Percentiles rank a stretch among this genome's conserved stretches.
Evolutionary conservation across 208 protist species (phyloP).

Genomic region (Trypanosoma grayi): DNA sequence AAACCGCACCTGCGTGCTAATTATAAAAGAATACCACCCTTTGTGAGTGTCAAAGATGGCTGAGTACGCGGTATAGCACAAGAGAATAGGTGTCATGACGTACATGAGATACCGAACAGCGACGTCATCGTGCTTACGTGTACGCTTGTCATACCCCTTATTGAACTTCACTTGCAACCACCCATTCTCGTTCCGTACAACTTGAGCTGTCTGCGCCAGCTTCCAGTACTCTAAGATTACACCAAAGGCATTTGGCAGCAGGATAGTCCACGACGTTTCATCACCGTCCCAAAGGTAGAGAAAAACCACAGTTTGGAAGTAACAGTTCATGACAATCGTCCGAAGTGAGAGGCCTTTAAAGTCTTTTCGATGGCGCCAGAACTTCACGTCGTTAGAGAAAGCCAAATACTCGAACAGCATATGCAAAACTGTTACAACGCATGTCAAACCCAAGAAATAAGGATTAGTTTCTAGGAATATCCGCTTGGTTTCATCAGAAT

Average conservation of each 20-base stretch:
- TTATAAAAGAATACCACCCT: conserved; percentile 92
- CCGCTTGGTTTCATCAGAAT: conserved; percentile 80
- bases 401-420: conserved; percentile 98
- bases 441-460: conserved; percentile 92
- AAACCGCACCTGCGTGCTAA: conserved; percentile 85
- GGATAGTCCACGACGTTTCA: conserved; percentile 93
- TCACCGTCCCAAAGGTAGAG: conserved; percentile 97
- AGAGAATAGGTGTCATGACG: conserved; percentile 89
- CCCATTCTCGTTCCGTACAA: conserved; percentile 14
- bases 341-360: conserved; percentile 96
- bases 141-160: conserved; percentile 72
- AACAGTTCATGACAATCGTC: conserved; percentile 93
- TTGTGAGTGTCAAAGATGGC: conserved; percentile 94
- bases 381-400: conserved; percentile 96
- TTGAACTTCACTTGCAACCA: conserved; percentile 57
- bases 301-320: conserved; percentile 96
- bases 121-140: conserved; percentile 85
- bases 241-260: conserved; percentile 85
- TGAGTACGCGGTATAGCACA: conserved; percentile 94
- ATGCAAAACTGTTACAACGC: conserved; percentile 95
- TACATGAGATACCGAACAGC: conserved; percentile 95
- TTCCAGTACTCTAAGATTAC: conserved; percentile 98
- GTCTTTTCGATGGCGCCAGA: conserved; percentile 88
- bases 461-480: conserved; percentile 97
- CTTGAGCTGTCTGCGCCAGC: conserved; percentile 83